phyloP scores from a whole-genome alignment of 140 eudicot species.

The Flaveria floridana region DNA sequence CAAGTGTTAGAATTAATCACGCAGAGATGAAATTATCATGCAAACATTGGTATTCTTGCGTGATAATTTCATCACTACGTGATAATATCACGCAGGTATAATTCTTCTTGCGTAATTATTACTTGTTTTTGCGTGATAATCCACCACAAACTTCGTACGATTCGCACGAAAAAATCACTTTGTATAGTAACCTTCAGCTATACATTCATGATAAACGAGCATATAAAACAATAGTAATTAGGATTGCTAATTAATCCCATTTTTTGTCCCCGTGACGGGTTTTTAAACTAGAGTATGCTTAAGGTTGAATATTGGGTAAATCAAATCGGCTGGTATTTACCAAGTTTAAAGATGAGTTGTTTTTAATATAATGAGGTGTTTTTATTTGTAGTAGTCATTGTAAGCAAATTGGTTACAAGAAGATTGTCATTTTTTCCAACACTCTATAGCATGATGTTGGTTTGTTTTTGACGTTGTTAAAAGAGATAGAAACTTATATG shows the following conservation, averaged over 20 bases:
- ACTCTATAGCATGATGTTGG: background rate
- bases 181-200: too few relatives aligned
- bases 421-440: background rate
- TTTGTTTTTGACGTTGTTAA: too few relatives aligned
- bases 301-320: background rate
- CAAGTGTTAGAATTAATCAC: too few relatives aligned
- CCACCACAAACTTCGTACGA: too few relatives aligned
- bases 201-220: background rate
- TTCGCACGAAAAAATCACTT: too few relatives aligned
- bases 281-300: background rate
- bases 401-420: background rate
- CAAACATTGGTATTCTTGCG: too few relatives aligned
- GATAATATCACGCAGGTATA: too few relatives aligned
- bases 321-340: background rate
- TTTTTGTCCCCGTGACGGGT: background rate
- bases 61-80: too few relatives aligned
- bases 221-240: background rate
- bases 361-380: background rate
- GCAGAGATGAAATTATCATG: too few relatives aligned
- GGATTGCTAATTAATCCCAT: background rate
- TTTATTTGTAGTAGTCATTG: background rate
- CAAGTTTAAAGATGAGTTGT: background rate
- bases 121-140: too few relatives aligned
- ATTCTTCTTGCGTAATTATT: too few relatives aligned
- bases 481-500: too few relatives aligned